Conservation (phyloP, 2,329 filamentous ascomycete species). For the Colletotrichum camelliae region DNA sequence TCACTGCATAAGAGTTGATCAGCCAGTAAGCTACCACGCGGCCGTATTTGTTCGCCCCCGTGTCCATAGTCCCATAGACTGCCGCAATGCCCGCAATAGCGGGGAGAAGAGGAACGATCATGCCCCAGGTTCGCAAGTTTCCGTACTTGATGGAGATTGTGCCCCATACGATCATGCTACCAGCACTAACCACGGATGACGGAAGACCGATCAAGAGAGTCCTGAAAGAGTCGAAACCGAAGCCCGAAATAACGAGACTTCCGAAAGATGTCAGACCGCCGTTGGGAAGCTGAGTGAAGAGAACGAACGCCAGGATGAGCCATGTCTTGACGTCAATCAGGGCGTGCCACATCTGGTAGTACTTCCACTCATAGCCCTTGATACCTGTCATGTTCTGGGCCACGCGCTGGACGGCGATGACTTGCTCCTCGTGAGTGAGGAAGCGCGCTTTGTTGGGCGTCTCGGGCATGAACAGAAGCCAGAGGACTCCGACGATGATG, state of each 20-base stretch:
- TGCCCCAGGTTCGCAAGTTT: conserved; percentile 29
- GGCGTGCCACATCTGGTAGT: conserved; percentile 27
- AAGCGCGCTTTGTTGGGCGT: not conserved
- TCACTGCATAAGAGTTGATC: not conserved
- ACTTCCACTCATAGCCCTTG: conserved; percentile 28
- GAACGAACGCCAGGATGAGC: conserved; percentile 13
- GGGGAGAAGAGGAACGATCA: conserved; percentile 29
- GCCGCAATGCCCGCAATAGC: conserved; percentile 14
- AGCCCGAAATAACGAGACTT: conserved; percentile 26
- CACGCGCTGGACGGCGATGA: not conserved
- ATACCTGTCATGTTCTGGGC: conserved; percentile 32
- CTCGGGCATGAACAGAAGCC: not conserved
- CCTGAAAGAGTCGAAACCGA: conserved; percentile 26
- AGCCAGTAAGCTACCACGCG: not conserved
- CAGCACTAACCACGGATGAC: conserved; percentile 27
- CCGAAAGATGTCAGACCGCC: conserved; percentile 25
- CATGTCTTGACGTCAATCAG: conserved; percentile 21
- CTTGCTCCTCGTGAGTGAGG: not conserved
- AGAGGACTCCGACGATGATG: not conserved
- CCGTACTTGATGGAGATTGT: conserved; percentile 27
- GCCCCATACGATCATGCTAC: conserved; percentile 29
- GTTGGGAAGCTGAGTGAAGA: conserved; percentile 21
- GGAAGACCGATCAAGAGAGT: conserved; percentile 27
- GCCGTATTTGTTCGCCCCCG: not conserved
- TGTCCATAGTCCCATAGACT: not conserved